These are phyloP conservation scores for Aureobasidium lini DNA, from an alignment of 2,329 filamentous ascomycete species.

Conservation along the genomic window DNA sequence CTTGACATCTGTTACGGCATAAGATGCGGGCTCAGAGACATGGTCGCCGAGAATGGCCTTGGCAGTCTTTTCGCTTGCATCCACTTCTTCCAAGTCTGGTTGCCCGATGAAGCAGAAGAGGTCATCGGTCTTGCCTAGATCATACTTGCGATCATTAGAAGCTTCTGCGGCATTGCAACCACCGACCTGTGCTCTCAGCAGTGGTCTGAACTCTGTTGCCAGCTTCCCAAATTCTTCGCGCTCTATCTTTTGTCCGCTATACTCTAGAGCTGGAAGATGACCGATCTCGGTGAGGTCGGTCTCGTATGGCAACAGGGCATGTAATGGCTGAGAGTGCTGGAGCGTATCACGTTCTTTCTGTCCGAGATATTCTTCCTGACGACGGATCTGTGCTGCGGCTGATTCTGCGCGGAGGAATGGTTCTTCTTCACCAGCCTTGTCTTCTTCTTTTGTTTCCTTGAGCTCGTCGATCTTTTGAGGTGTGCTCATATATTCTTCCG, in stretches of 20 bases:
- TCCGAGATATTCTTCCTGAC: constrained; percentile 24
- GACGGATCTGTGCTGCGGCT: constrained; percentile 20
- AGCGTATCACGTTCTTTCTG: constrained; percentile 42
- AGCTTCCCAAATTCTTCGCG: constrained; percentile 34
- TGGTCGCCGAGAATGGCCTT: not conserved
- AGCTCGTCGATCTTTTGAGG: not conserved
- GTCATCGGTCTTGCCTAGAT: constrained; percentile 44
- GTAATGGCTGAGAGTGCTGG: constrained; percentile 39
- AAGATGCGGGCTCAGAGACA: not conserved
- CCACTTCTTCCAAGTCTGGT: not conserved
- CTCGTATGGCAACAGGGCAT: constrained; percentile 41
- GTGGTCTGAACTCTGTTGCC: constrained; percentile 46
- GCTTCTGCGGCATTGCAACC: constrained; percentile 46
- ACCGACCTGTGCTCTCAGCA: constrained; percentile 61
- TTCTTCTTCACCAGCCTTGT: constrained; percentile 19
- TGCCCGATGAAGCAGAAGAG: constrained; percentile 54
- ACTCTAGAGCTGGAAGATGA: constrained; percentile 53
- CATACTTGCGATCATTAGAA: constrained; percentile 26
- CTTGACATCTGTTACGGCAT: not conserved
- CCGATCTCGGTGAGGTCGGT: constrained; percentile 41
- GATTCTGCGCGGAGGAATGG: constrained; percentile 30
- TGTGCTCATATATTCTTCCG: constrained; percentile 53
- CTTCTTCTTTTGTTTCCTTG: constrained; percentile 1
- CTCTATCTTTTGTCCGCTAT: constrained; percentile 50
- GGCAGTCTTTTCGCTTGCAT: constrained; percentile 3